These are phyloP conservation scores for Phytophthora vignae DNA, from an alignment of 352 stramenopile species.

Conservation along the genomic window DNA sequence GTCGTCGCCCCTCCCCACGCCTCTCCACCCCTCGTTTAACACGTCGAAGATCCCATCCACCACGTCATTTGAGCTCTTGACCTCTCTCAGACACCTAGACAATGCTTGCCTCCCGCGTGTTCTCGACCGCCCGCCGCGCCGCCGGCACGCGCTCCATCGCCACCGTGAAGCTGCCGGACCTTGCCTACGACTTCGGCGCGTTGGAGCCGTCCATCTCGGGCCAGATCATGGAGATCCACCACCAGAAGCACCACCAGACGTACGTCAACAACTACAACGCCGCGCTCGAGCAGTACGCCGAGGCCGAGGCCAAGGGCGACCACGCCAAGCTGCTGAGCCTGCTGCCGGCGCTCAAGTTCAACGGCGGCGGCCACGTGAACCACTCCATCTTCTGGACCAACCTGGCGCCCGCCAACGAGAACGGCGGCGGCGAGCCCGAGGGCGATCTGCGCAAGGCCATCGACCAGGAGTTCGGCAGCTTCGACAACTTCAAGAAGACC, in stretches of 20 bases:
- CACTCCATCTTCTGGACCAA: slow-evolving; percentile 99
- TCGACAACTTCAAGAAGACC: slow-evolving; percentile 93
- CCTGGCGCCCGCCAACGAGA: slow-evolving; percentile 79
- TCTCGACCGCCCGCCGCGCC: slow-evolving; percentile 13
- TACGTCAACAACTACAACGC: slow-evolving; percentile 98
- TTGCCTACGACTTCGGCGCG: slow-evolving; percentile 88
- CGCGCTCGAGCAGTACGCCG: slow-evolving; percentile 93
- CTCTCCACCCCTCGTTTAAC: slow-evolving; percentile 33
- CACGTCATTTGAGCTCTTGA: slow-evolving; percentile 41
- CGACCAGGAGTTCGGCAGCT: slow-evolving; percentile 91
- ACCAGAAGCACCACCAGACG: slow-evolving; percentile 97
- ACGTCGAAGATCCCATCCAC: not conserved
- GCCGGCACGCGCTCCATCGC: slow-evolving; percentile 54
- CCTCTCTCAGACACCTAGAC: slow-evolving; percentile 12
- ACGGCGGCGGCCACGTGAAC: slow-evolving; percentile 98
- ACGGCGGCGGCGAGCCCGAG: slow-evolving; percentile 82
- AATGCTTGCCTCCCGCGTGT: slow-evolving; percentile 39
- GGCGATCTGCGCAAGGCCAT: slow-evolving; percentile 92
- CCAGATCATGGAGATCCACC: slow-evolving; percentile 95
- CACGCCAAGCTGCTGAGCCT: slow-evolving; percentile 93
- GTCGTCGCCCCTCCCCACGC: slow-evolving; percentile 26
- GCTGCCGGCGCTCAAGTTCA: slow-evolving; percentile 96
- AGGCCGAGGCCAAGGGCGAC: slow-evolving; percentile 88
- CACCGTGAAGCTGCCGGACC: slow-evolving; percentile 84
- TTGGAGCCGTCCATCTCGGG: slow-evolving; percentile 90